Evolutionary conservation across 305 asterid species (phyloP).

Genomic region (Fraxinus floribunda): DNA sequence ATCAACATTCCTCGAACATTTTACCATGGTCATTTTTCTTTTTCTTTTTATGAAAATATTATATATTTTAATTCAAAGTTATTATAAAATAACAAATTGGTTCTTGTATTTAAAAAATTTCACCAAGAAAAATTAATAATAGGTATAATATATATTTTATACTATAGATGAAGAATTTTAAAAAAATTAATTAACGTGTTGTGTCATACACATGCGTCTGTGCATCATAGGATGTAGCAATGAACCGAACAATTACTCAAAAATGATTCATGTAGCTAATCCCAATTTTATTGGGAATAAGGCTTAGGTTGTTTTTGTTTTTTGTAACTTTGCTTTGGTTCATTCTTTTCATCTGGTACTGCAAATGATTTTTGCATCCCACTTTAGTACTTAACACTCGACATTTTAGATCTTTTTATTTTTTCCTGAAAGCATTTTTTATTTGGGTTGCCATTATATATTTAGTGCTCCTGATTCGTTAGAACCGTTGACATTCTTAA

Average conservation of each 20-base stretch:
- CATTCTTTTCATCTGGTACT: neutral
- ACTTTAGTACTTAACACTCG: neutral
- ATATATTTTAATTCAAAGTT: neutral
- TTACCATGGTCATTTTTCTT: neutral
- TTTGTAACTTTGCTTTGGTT: neutral
- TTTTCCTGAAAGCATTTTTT: neutral
- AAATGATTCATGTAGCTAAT: neutral
- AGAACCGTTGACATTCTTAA: slow-evolving; percentile 13
- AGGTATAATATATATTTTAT: neutral
- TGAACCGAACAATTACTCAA: neutral
- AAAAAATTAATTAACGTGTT: neutral
- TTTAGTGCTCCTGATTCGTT: neutral
- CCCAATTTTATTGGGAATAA: neutral
- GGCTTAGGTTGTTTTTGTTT: neutral
- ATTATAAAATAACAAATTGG: neutral
- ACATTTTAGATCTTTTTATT: neutral
- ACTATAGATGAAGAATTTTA: neutral
- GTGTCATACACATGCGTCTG: neutral
- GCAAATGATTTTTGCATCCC: neutral
- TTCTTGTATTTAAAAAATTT: neutral
- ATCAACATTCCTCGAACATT: neutral
- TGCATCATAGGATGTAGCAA: neutral
- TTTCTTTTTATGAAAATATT: neutral
- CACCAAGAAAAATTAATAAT: neutral
- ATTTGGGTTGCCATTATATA: neutral